Conservation (phyloP, 2,329 filamentous ascomycete species). For the Aureobasidium sp. region DNA sequence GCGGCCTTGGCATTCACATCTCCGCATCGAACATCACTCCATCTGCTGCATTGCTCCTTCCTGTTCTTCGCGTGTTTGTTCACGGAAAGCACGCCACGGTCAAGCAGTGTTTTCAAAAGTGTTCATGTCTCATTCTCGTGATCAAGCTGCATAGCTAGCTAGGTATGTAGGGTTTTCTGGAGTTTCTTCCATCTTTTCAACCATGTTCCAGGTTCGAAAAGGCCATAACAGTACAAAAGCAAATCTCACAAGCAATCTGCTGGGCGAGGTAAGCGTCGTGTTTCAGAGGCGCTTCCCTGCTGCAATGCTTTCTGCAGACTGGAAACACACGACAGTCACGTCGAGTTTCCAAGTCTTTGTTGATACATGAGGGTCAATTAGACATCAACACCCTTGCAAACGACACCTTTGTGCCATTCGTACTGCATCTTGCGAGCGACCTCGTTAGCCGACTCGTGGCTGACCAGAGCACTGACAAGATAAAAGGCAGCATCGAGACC, state of each 20-base stretch:
- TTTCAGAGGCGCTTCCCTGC: constrained; percentile 4
- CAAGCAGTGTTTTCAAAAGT: not conserved
- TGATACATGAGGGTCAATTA: constrained; percentile 35
- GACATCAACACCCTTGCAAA: constrained; percentile 79
- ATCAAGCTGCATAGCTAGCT: constrained; percentile 13
- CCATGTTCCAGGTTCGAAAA: constrained; percentile 10
- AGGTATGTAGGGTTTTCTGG: constrained; percentile 13
- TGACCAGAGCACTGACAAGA: constrained; percentile 75
- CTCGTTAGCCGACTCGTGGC: constrained; percentile 67
- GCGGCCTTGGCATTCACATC: not conserved
- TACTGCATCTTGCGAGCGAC: constrained; percentile 71
- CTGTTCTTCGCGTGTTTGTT: too few species aligned
- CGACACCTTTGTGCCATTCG: constrained; percentile 77
- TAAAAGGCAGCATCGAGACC: constrained; percentile 81
- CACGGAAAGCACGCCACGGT: not conserved
- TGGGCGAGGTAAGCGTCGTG: not conserved
- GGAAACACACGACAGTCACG: constrained; percentile 1
- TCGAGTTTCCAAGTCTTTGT: not conserved
- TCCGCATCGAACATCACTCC: not conserved
- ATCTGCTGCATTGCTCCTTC: not conserved
- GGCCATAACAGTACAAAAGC: constrained; percentile 12
- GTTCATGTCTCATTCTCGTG: constrained; percentile 11
- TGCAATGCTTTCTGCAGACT: constrained; percentile 8
- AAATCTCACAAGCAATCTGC: constrained; percentile 4
- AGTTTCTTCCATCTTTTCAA: constrained; percentile 14